These are phyloP conservation scores for Sarocladiaceae sp. DNA, from an alignment of 2,329 filamentous ascomycete species.

Conservation along the genomic window DNA sequence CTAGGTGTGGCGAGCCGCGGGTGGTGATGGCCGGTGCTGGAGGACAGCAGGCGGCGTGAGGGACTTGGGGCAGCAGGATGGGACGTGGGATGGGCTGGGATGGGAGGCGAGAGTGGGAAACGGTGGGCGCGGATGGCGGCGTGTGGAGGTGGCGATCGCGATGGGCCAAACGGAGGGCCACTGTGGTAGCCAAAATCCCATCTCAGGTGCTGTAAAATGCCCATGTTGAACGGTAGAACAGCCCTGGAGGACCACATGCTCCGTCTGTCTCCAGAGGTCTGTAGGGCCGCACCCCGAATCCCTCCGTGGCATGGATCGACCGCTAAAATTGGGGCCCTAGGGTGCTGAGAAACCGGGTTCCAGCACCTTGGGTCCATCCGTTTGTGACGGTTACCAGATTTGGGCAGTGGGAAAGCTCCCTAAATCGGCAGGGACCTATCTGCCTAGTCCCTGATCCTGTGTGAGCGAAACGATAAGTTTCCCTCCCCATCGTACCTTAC, in stretches of 20 bases:
- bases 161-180: not conserved
- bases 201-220: not conserved
- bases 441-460: no score
- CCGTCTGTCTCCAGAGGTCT: not conserved
- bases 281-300: not conserved
- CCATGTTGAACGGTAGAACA: slow-evolving; percentile 7
- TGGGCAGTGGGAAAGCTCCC: no score
- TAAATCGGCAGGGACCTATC: no score
- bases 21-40: not conserved
- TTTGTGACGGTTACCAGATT: slow-evolving; percentile 4
- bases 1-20: not conserved
- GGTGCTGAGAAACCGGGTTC: not conserved
- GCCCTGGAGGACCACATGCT: not conserved
- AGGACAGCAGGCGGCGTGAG: not conserved
- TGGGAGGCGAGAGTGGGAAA: not conserved
- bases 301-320: not conserved
- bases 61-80: not conserved
- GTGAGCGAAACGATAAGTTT: no score
- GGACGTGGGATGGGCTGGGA: not conserved
- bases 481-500: no score
- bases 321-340: not conserved
- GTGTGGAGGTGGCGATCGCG: slow-evolving; percentile 7
- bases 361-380: slow-evolving; percentile 1
- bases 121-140: not conserved
- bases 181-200: not conserved